These are phyloP conservation scores for Phialophora tarda DNA, from an alignment of 2,329 filamentous ascomycete genomes.

Conservation along the genomic window DNA sequence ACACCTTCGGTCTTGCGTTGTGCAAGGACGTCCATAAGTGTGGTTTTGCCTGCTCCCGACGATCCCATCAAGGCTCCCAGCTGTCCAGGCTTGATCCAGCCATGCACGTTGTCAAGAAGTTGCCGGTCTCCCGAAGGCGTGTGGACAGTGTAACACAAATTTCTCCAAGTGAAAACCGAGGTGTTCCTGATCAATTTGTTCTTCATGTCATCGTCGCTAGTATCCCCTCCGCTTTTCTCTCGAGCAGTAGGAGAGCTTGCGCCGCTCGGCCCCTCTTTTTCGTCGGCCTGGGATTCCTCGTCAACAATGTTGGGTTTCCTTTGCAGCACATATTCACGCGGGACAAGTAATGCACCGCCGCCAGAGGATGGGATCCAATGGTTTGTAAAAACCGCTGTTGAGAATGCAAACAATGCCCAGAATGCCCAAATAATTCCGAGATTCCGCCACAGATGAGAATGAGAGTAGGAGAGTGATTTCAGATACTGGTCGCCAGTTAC, in stretches of 20 bases:
- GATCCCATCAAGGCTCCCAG: conserved; percentile 80
- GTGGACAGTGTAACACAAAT: conserved; percentile 72
- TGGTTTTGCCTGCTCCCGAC: conserved; percentile 76
- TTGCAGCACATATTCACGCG: neutral
- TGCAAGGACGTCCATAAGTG: conserved; percentile 74
- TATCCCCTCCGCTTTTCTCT: neutral
- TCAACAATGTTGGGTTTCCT: neutral
- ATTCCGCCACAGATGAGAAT: conserved; percentile 70
- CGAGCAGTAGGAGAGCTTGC: neutral
- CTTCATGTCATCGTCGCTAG: neutral
- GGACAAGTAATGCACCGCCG: neutral
- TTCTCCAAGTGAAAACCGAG: conserved; percentile 75
- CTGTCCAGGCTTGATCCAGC: conserved; percentile 77
- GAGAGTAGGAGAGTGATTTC: conserved; percentile 61
- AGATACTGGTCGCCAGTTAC: conserved; percentile 67
- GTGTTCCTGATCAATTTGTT: conserved; percentile 54
- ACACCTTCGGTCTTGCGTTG: conserved; percentile 71
- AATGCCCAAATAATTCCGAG: conserved; percentile 64
- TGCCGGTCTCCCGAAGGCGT: conserved; percentile 60
- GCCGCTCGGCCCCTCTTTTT: neutral
- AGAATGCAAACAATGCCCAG: conserved; percentile 4
- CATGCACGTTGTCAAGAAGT: conserved; percentile 70
- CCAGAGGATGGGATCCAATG: neutral
- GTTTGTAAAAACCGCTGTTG: neutral
- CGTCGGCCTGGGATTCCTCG: conserved; percentile 1